Conservation (phyloP, 2,329 filamentous ascomycete species). For the Stromatinia cepivora region DNA sequence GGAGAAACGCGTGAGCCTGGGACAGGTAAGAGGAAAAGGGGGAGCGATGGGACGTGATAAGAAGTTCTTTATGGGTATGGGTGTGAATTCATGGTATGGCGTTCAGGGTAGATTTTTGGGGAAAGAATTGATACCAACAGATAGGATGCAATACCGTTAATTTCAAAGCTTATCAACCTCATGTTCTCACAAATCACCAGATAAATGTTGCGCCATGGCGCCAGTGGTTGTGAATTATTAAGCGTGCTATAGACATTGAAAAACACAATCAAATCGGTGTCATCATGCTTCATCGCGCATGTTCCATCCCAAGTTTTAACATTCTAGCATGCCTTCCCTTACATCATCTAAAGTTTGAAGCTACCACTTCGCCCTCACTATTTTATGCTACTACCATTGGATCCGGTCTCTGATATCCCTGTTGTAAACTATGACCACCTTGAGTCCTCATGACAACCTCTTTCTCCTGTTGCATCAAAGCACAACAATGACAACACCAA, state of each 20-base stretch:
- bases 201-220: background rate
- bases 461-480: constrained; percentile 37
- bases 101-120: background rate
- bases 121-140: background rate
- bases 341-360: background rate
- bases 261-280: background rate
- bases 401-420: constrained; percentile 27
- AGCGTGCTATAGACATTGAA: background rate
- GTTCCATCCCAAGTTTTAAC: background rate
- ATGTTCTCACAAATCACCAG: background rate
- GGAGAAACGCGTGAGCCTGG: too few relatives aligned
- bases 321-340: background rate
- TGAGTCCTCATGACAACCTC: constrained; percentile 30
- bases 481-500: constrained; percentile 40
- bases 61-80: background rate
- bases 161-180: background rate
- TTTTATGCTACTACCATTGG: constrained; percentile 26
- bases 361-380: background rate
- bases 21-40: background rate
- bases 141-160: background rate
- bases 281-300: background rate
- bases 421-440: background rate
- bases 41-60: background rate
- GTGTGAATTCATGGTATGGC: background rate
- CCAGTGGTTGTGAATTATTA: background rate